Evolutionary conservation across 2,329 filamentous ascomycete species (phyloP), one percentile per base, ranked within the genome.

Genomic region (Fusarium xylarioides): DNA sequence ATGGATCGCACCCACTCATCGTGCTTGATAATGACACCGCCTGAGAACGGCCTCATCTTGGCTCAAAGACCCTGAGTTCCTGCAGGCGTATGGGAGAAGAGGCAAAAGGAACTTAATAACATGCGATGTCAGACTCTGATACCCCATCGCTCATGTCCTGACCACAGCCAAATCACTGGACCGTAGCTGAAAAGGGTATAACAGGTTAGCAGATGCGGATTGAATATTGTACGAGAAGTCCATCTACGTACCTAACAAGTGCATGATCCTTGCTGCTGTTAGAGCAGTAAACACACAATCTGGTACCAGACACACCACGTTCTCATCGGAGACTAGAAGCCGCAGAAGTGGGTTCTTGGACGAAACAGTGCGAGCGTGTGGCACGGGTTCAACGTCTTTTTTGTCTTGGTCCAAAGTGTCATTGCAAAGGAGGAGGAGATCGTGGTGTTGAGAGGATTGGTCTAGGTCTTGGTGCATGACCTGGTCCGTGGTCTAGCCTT

Each of bases 371-470:
- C 63, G 54, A 69, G 65, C 54, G 32, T 71, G 65, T 63, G 71
- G 64, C 64, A 63, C 71, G 49, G 71, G 40, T 73, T 72, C 71
- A 74, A 74, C 71, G 68, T 69, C 67, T 73, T 73, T 68, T 70
- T 59, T 53, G 57, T 56, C 62, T 47, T 64, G 47, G 43, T 55
- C 49, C 28, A 35, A 58, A 60, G 40, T 44, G 50, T 26, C 21
- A 54, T 32, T 50, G 47, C 42, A 15, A 49, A 50, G 30, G 47
- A 58, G 40, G 47, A 53, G 44, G 47, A 54, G 44, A n/a, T 28
- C 37, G 47, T 66, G 46, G 55, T 66, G 46, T 47, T 53, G 43
- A 69, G 43, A 63, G 46, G 57, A 43, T 49, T 64, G 46, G 50
- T 58, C 65, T 37, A 50, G 55, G 50, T 54, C 50, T 71, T 35